Evolutionary conservation across 305 asterid genomes (phyloP).

Genomic region (Solanum hybrid): DNA sequence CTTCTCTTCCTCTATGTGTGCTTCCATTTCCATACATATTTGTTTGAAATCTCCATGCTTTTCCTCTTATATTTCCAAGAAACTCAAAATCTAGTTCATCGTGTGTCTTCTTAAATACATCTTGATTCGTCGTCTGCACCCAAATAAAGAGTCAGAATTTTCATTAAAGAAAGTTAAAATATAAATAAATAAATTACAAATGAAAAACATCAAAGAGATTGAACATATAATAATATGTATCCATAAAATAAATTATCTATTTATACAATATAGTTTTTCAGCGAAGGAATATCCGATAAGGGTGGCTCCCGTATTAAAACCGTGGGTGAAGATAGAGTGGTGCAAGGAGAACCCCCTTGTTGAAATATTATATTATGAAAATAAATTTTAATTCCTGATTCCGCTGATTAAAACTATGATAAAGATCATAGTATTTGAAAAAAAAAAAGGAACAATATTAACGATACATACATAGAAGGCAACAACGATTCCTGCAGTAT

Average conservation of each 20-base stretch:
- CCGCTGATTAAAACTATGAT: neutral
- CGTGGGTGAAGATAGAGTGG: neutral
- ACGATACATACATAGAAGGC: slow-evolving; percentile 72
- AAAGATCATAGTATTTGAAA: too few species aligned
- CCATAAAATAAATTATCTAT: too few species aligned
- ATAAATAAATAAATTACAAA: too few species aligned
- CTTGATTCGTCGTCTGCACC: slow-evolving; percentile 63
- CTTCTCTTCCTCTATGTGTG: slow-evolving; percentile 85
- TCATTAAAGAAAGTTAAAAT: neutral
- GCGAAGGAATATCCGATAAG: neutral
- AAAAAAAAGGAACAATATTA: neutral
- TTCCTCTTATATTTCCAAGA: slow-evolving; percentile 73
- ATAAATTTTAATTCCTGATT: neutral
- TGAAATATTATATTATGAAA: too few species aligned
- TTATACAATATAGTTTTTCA: neutral
- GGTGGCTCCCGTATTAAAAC: neutral
- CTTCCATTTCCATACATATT: slow-evolving; percentile 96
- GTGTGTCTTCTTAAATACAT: slow-evolving; percentile 52
- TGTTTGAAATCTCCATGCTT: slow-evolving; percentile 93
- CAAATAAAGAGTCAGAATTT: neutral
- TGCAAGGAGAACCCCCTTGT: neutral
- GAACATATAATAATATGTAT: too few species aligned
- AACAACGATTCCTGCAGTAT: slow-evolving; percentile 87
- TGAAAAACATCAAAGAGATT: neutral
- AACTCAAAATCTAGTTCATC: slow-evolving; percentile 93